A percentile compares a stretch with the other conserved stretches of the same genome.
Evolutionary conservation across 2,329 filamentous ascomycete species (phyloP).

Genomic region (Cryphonectria radicalis): DNA sequence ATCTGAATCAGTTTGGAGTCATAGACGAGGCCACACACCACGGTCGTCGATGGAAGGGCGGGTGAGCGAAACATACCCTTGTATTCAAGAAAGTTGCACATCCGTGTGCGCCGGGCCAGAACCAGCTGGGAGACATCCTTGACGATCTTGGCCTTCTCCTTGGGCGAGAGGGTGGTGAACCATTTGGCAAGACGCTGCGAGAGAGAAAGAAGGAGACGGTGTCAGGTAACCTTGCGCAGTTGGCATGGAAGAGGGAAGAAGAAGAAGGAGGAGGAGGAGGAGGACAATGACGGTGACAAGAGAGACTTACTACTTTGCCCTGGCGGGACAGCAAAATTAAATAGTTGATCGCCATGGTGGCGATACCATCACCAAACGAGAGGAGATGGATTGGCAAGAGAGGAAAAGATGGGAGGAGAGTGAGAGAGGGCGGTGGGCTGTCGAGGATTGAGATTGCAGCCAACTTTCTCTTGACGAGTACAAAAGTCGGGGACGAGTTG

Average conservation of each 20-base stretch:
- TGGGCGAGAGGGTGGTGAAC: constrained; percentile 97
- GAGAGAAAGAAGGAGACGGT: constrained; percentile 28
- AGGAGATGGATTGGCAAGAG: background rate
- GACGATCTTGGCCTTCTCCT: constrained; percentile 99
- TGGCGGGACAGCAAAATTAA: constrained; percentile 96
- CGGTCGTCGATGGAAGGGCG: background rate
- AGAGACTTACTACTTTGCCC: constrained; percentile 90
- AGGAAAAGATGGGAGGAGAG: background rate
- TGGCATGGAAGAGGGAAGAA: constrained; percentile 35
- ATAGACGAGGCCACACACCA: background rate
- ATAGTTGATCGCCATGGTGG: constrained; percentile 65
- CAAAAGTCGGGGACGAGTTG: constrained; percentile 19
- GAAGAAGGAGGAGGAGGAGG: background rate
- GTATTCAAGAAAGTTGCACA: constrained; percentile 99
- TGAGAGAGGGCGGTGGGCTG: background rate
- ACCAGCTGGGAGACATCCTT: constrained; percentile 99
- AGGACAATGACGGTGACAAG: constrained; percentile 42
- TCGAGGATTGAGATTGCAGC: constrained; percentile 7
- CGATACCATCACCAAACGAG: constrained; percentile 24
- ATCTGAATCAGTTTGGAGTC: constrained; percentile 23
- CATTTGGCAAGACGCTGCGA: constrained; percentile 93
- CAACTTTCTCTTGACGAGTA: constrained; percentile 15
- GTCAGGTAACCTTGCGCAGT: constrained; percentile 13
- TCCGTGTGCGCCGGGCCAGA: constrained; percentile 90
- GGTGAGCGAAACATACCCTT: constrained; percentile 68